These are phyloP conservation scores for Boletus mariae DNA, from an alignment of 1,284 basidiomycete genomes.

Conservation along the genomic window DNA sequence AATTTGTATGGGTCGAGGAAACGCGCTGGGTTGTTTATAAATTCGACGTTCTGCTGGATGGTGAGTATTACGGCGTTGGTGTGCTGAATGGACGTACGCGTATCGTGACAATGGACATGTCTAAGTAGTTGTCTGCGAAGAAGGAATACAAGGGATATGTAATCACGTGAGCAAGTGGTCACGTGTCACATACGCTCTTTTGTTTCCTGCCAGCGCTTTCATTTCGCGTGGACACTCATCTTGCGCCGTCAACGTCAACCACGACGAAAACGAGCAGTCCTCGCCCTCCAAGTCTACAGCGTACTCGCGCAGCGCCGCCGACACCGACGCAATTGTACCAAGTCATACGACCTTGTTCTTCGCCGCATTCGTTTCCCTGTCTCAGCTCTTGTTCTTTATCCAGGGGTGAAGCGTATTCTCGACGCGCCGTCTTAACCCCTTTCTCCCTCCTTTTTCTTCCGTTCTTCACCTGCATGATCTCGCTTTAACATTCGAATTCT, in stretches of 20 bases:
- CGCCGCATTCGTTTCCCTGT: not conserved
- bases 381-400: conserved; percentile 12
- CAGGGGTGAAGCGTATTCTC: conserved; percentile 7
- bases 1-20: conserved; percentile 93
- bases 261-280: conserved; percentile 11
- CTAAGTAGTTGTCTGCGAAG: not conserved
- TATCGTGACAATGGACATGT: conserved; percentile 70
- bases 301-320: not conserved
- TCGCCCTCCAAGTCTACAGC: not conserved
- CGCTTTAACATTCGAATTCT: conserved; percentile 11
- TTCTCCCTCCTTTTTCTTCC: not conserved
- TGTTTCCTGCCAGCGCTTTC: conserved; percentile 11
- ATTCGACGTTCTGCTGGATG: conserved; percentile 66
- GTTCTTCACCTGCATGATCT: conserved; percentile 18
- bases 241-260: conserved; percentile 14
- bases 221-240: conserved; percentile 20
- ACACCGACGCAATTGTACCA: not conserved
- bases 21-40: conserved; percentile 89
- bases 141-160: not conserved
- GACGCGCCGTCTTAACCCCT: conserved; percentile 8
- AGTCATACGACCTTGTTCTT: conserved; percentile 9
- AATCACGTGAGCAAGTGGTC: conserved; percentile 13
- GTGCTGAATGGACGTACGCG: conserved; percentile 37
- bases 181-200: conserved; percentile 18
- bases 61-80: not conserved